These are phyloP conservation scores for Beta vulgaris DNA, from an alignment of 148 eudicot genomes.

Conservation along the genomic window DNA sequence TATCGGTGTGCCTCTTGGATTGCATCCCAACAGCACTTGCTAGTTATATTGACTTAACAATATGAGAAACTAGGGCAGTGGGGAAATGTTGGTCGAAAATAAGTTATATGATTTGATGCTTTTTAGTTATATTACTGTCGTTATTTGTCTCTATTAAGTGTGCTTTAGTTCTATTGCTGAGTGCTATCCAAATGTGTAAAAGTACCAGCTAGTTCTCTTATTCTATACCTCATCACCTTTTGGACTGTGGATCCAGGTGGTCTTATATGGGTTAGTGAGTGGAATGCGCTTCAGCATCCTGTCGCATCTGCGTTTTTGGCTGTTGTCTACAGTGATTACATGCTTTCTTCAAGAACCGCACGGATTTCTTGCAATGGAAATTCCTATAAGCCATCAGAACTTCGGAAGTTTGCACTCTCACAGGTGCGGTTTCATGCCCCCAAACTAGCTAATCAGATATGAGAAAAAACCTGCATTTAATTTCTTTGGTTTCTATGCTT, in stretches of 20 bases:
- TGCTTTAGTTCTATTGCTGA: neutral
- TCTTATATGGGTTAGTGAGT: conserved; percentile 83
- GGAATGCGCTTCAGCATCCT: conserved; percentile 89
- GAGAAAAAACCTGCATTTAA: neutral
- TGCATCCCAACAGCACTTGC: too few relatives aligned
- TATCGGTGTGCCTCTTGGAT: too few relatives aligned
- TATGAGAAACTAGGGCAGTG: too few relatives aligned
- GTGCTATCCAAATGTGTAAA: neutral
- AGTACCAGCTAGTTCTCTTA: neutral
- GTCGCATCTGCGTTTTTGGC: conserved; percentile 90
- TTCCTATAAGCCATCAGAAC: conserved; percentile 53
- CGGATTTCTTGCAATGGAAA: conserved; percentile 52
- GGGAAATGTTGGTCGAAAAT: too few relatives aligned
- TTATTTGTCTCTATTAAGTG: too few relatives aligned
- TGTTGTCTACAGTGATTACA: conserved; percentile 77
- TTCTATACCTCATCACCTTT: neutral
- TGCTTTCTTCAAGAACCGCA: conserved; percentile 68
- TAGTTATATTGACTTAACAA: too few relatives aligned
- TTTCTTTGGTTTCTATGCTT: neutral
- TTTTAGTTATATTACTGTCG: too few relatives aligned
- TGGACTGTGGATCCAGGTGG: conserved; percentile 50
- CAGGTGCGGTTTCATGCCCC: conserved; percentile 48
- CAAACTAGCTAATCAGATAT: conserved; percentile 1
- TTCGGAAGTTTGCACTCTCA: conserved; percentile 75
- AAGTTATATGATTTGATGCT: too few relatives aligned